A percentile compares a stretch with the other conserved stretches of the same genome.
Conservation (phyloP, 805 yeast genomes). For the Ogataea ganodermae region DNA sequence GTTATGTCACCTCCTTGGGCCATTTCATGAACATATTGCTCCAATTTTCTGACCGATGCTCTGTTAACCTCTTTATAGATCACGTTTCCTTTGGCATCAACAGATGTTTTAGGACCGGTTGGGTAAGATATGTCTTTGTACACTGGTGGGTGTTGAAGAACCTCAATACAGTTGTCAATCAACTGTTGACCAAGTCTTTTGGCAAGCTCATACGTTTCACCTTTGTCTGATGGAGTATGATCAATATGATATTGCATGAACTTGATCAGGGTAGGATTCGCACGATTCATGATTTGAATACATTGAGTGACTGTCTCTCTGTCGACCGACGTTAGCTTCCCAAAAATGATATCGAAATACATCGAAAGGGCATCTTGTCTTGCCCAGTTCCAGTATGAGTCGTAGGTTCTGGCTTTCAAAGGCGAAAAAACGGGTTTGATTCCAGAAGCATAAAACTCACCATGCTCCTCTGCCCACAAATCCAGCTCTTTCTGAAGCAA, state of each 20-base stretch:
- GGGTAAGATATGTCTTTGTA: slow-evolving; percentile 94
- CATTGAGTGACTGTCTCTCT: slow-evolving; percentile 96
- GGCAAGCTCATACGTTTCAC: slow-evolving; percentile 91
- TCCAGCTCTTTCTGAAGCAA: slow-evolving; percentile 89
- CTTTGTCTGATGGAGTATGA: slow-evolving; percentile 80
- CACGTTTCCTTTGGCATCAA: slow-evolving; percentile 86
- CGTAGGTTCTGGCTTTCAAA: slow-evolving; percentile 92
- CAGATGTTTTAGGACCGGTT: slow-evolving; percentile 89
- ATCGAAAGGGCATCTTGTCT: slow-evolving; percentile 93
- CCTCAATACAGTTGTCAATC: slow-evolving; percentile 93
- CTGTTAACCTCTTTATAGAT: slow-evolving; percentile 83
- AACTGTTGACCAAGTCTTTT: slow-evolving; percentile 88
- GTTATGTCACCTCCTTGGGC: slow-evolving; percentile 91
- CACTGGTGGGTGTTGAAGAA: slow-evolving; percentile 76
- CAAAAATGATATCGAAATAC: slow-evolving; percentile 95
- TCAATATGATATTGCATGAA: slow-evolving; percentile 95
- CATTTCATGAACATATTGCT: slow-evolving; percentile 95
- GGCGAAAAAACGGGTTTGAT: slow-evolving; percentile 87
- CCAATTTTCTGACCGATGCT: slow-evolving; percentile 89
- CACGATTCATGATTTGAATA: slow-evolving; percentile 95
- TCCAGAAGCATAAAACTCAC: slow-evolving; percentile 92
- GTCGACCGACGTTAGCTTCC: slow-evolving; percentile 85
- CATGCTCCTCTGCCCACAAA: slow-evolving; percentile 85
- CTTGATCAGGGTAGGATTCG: slow-evolving; percentile 89
- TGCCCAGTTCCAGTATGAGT: slow-evolving; percentile 99